Evolutionary conservation across 352 stramenopile genomes (phyloP), one percentile per base, ranked within the genome.

Genomic region (Phytopythium litorale): DNA sequence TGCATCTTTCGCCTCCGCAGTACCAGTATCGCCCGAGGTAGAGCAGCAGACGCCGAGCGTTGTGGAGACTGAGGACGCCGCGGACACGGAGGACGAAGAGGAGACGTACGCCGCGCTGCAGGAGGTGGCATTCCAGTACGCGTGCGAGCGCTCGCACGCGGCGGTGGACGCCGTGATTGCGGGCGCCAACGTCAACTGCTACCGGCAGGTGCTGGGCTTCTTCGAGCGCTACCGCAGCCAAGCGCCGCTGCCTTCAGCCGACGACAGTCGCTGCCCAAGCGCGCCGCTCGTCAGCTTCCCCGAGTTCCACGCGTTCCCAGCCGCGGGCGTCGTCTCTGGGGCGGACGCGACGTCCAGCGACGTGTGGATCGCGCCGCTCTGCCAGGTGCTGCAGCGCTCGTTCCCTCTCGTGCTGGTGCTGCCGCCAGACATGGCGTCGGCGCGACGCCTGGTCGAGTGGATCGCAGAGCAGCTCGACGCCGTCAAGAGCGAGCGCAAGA

Each of bases 281-380:
- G 35, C 18, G n/a, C 19, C 56, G 25, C 19, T 64, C 7, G 64
- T 84, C 43, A 23, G 69, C 30, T 78, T 88, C 42, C 68, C 79
- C 13, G 59, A 70, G 38, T 71, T 85, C 35, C 79, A 84, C 43
- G 71, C 68, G 8, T 81, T 86, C 35, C 81, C 81, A 0, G 85
- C 78, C 1, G 86, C 79, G 18, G 79, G 77, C 13, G 71, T 95
- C 19, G 79, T 93, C 32, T 73, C 82, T 37, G 86, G 86, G 6
- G 79, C 78, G 0, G 86, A 95, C 51, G 84, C 81, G 15, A 87
- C 82, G 30, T 86, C 84, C 30, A 91, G 79, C 58, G 81, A 90
- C 35, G 67, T 93, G 53, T 95, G 86, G 86, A 77, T 90, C 38
- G 63, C 75, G 32, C 86, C 86, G 33, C 61, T 95, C 4, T 81